Base-by-base conservation (phyloP, 106 monocot species). In the Acorus gramineus region DNA sequence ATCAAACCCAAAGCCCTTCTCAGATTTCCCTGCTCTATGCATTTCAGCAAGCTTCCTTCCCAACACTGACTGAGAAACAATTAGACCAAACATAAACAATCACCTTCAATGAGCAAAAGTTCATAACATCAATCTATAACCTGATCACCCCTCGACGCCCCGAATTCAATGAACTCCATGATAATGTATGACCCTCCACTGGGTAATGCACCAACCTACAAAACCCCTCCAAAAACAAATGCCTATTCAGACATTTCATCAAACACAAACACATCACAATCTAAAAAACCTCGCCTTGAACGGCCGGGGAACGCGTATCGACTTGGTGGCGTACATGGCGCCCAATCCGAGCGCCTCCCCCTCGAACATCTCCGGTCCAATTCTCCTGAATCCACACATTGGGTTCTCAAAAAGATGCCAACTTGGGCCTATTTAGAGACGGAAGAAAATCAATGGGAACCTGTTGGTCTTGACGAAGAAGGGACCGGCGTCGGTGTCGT, bases 391-490 rank as follows among this genome's bases (percentile, higher is more conserved):
- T 46, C 28, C 28, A 28, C 28, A 28, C 28, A 28, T 28, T 28
- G 28, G 28, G 28, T 28, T 28, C 28, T 28, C 28, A 28, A 28
- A 28, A 28, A 28, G 28, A 28, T 28, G 28, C 28, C 28, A 28
- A 28, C 28, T 28, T 28, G 28, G 28, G 28, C 28, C 28, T 28
- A 28, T 28, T 28, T 28, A 28, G 28, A 28, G 28, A 28, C 28
- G 28, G 28, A 28, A 28, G 28, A 28, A 28, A 28, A 28, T 28
- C 28, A 28, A 28, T 28, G 28, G 28, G 28, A 28, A 72, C 96
- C 90, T 79, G 74, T 96, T 96, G 11, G 85, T 91, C 66, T 96
- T 96, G 4, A 91, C 91, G 60, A 96, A 96, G 64, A 91, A 96
- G 42, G 87, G 75, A 46, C 87, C 91, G 46, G 67, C 61, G 63